Base-by-base conservation (phyloP, 257 asterid species). In the Plantago elongata region DNA sequence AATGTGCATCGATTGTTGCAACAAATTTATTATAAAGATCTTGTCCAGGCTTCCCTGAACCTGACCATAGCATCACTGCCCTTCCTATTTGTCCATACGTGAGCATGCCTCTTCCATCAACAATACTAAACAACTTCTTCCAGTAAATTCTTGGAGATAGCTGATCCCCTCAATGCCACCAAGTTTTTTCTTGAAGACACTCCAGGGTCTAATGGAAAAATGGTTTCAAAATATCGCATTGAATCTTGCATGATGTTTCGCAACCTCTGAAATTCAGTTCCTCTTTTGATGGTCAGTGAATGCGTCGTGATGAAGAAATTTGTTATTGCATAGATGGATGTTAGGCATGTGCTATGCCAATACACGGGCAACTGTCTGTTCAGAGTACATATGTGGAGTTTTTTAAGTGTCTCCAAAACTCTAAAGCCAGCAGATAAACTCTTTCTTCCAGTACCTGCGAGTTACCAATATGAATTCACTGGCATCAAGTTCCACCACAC, bases 31-130 rank as follows among this genome's bases (percentile, higher is more conserved):
- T n/a, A 55, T 9, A 69, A 29, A 76, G 63, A 7, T 65, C 66
- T 9, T n/a, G 38, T 3, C 57, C 27, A 0, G 61, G 84, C 65
- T 59, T 75, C 14, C 80, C 75, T 1, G 72, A 70, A 27, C 84
- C 83, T 3, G 84, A 68, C 77, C 79, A 64, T 51, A 74, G 66
- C 81, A 68, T 78, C 47, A 74, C 45, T 9, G 68, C 66, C 44
- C 73, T 67, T 42, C 95, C 95, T 5, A 82, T 71, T 68, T 75
- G 81, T 7, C 78, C 83, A 47, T 67, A 71, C 0, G 78, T 75
- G 55, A 75, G 69, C 14, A 5, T 14, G 5, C 34, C 50, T 47
- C 52, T 57, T 2, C 2, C 27, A 11, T 69, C 61, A 5, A 66
- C 49, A 57, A 45, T 37, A n/a, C 34, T 55, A 9, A 0, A 42